A percentile compares a stretch with the other conserved stretches of the same genome.
Conservation (phyloP, 495 filamentous ascomycete species). For the Annulohypoxylon nitens region DNA sequence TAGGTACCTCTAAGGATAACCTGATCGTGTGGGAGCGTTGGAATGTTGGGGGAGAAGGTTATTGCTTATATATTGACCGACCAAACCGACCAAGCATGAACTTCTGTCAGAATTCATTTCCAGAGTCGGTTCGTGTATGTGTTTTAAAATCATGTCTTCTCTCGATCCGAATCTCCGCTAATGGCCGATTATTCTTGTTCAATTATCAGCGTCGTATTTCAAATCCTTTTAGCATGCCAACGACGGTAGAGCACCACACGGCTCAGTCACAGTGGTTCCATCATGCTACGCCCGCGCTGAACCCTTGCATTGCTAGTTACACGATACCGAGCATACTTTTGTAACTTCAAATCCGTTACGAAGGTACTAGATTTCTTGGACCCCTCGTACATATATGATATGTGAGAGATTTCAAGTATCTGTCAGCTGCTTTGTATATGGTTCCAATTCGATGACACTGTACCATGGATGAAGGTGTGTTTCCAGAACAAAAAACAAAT, state of each 20-base stretch:
- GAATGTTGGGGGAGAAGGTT: conserved; percentile 1
- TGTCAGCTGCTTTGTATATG: conserved; percentile 17
- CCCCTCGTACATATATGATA: conserved; percentile 18
- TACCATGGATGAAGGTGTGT: conserved; percentile 23
- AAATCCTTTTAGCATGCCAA: conserved; percentile 13
- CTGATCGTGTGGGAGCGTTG: not conserved
- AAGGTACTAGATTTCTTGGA: not conserved
- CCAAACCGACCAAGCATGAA: not conserved
- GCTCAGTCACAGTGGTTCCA: conserved; percentile 18
- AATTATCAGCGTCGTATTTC: conserved; percentile 23
- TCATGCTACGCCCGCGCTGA: conserved; percentile 7
- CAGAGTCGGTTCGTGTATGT: not conserved
- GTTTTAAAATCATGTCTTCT: not conserved
- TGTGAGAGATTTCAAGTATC: conserved; percentile 20
- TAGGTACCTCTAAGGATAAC: not conserved
- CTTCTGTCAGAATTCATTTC: conserved; percentile 37
- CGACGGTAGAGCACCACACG: conserved; percentile 1
- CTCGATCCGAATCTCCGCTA: conserved; percentile 16
- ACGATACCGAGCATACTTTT: not conserved
- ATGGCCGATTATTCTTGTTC: conserved; percentile 1
- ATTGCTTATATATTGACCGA: conserved; percentile 8
- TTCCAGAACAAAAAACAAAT: conserved; percentile 13
- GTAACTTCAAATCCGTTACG: conserved; percentile 13
- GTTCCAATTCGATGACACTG: conserved; percentile 5
- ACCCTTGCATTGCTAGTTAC: conserved; percentile 10